Evolutionary conservation across 2,329 filamentous ascomycete species (phyloP).

Genomic region (Fusarium secorum): DNA sequence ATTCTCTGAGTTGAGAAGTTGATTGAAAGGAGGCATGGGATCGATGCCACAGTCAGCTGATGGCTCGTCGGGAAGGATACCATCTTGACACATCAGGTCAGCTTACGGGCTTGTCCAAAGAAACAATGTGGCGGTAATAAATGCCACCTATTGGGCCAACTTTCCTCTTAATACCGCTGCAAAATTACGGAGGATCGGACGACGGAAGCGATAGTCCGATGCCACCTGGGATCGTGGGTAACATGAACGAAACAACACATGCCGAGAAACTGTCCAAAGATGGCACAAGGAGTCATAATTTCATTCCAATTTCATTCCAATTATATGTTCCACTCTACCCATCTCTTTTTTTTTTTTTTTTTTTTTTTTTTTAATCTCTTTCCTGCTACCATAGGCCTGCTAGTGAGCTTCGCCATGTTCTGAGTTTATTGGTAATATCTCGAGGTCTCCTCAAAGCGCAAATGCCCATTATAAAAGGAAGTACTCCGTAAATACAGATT

Average conservation of each 20-base stretch:
- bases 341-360: too few species aligned
- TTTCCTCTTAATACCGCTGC: too few species aligned
- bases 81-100: neutral
- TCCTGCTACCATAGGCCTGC: neutral
- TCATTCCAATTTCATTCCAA: too few species aligned
- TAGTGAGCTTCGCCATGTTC: neutral
- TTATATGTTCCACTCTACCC: too few species aligned
- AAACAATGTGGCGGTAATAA: fast-evolving
- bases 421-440: neutral
- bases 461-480: fast-evolving
- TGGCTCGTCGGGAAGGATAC: neutral
- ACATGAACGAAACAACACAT: neutral
- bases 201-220: neutral
- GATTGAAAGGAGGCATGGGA: neutral
- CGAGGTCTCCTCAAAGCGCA: neutral
- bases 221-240: fast-evolving
- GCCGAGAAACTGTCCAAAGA: neutral
- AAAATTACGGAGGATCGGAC: fast-evolving
- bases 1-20: fast-evolving
- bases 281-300: too few species aligned
- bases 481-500: too few species aligned
- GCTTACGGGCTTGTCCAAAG: neutral
- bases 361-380: too few species aligned
- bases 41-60: neutral
- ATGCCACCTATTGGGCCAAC: fast-evolving